A percentile compares a stretch with the other conserved stretches of the same genome.
These are phyloP conservation scores for Tolypocladium endophyticum DNA, from an alignment of 2,329 filamentous ascomycete species.

Conservation along the genomic window DNA sequence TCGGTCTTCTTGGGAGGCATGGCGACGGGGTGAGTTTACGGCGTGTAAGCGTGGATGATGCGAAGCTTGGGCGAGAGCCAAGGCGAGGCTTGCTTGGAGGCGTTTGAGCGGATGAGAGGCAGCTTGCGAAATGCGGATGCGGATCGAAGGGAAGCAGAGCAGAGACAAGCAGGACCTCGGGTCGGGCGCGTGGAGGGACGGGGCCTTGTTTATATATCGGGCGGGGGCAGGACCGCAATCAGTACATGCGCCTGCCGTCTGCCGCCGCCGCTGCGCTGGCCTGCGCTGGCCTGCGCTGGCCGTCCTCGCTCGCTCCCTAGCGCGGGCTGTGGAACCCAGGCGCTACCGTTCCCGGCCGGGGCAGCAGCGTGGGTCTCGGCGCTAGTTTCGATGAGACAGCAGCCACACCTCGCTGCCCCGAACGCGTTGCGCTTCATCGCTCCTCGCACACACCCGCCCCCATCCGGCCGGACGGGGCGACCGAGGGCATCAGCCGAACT, in stretches of 20 bases:
- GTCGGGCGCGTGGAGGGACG: conserved; percentile 42
- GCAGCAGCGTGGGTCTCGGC: not conserved
- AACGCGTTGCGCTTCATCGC: not conserved
- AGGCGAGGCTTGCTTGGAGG: conserved; percentile 13
- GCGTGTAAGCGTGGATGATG: not conserved
- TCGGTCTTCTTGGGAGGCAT: conserved; percentile 53
- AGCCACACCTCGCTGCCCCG: conserved; percentile 13
- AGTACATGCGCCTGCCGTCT: conserved; percentile 24
- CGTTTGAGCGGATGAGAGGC: conserved; percentile 6
- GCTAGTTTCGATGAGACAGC: conserved; percentile 4
- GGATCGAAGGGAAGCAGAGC: conserved; percentile 14
- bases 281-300: not conserved
- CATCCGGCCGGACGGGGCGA: not conserved
- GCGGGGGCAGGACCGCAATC: conserved; percentile 46
- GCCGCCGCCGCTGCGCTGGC: not conserved
- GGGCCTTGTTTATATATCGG: conserved; percentile 52
- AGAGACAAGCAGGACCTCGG: conserved; percentile 24
- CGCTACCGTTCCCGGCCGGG: conserved; percentile 3
- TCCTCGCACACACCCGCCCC: not conserved
- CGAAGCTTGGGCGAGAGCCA: conserved; percentile 5
- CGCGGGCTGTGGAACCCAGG: conserved; percentile 1
- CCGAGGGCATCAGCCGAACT: not conserved
- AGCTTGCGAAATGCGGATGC: conserved; percentile 8
- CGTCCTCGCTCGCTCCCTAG: not conserved
- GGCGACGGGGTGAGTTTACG: conserved; percentile 19